Base-by-base conservation (phyloP, 495 filamentous ascomycete species). In the Aspergillus kassunensis region DNA sequence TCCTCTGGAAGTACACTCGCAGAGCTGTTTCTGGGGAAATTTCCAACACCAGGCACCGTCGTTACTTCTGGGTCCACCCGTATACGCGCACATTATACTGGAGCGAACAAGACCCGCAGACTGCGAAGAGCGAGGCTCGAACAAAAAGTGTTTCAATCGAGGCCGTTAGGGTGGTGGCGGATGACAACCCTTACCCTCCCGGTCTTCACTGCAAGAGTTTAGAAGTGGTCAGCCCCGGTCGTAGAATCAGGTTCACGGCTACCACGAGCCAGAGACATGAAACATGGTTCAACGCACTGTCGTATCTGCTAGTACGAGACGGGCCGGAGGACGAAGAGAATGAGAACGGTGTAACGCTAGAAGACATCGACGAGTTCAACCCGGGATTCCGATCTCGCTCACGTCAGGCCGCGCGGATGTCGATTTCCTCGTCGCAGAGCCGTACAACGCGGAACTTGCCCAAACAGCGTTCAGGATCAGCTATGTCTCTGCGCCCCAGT, bases 51-150 rank as follows among this genome's bases (percentile, higher is more conserved):
- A 78, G 93, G 37, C 93, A 98, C 65, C 83, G 89, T 29, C 85
- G 93, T 23, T 98, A 96, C 74, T 98, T 98, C 81, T 98, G 93
- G 93, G 88, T 98, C 18, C 93, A 98, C 68, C 93, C 93, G 0
- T 98, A 98, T 68, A 98, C 95, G 4, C 83, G 91, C 24, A 97
- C 92, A 0, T 67, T 98, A 50, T 98, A 98, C 74, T 98, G 93
- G 93, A 95, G 89, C 63, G 89, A 95, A 50, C 79, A 84, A 33
- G 92, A 97, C 67, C 95, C 95, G 1, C 81, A 86, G 35, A 78
- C 75, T 21, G 89, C 85, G 13, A 82, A 87, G 55, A 74, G 78
- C 16, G 87, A 96, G 67, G 69, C 91, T 52, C 88, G 85, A 60
- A 90, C 95, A 20, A 98, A 98, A 82, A 95, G 89, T 70, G 90